Evolutionary conservation across 176 grass and related monocot genomes (phyloP), one percentile per base, ranked within the genome.

Genomic region (Olyra latifolia): DNA sequence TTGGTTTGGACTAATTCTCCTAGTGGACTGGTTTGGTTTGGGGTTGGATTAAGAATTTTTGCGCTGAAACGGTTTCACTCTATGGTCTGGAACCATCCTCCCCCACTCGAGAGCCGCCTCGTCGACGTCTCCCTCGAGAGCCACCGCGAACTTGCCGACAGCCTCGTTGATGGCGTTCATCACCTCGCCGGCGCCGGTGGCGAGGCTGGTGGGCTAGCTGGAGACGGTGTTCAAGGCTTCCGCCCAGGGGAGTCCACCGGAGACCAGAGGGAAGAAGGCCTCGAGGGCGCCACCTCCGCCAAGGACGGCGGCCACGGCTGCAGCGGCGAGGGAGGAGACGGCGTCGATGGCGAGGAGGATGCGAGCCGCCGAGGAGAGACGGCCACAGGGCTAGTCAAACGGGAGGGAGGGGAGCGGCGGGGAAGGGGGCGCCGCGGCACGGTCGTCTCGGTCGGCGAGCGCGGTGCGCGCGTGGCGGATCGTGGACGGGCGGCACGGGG

Each of bases 191-290:
- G 74, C 22, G n/a, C 41, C 77, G 27, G 23, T 8, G 12, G 69
- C 53, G 32, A 84, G 60, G 44, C 1, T 6, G 27, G 83, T 69
- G 64, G 89, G 55, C 24, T 87, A 80, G 25, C 13, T 58, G 50
- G 87, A 82, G 6, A 91, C 30, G n/a, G 89, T 73, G 80, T 93
- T 88, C 80, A 89, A 98, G 5, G 87, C 22, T 19, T 88, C 76
- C 0, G 80, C 83, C 95, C 95, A 95, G 2, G 80, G 69, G 82
- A 93, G 48, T 27, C 84, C 80, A 11, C 64, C 52, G 47, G 72
- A 35, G 54, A 91, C 62, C 0, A 57, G 24, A 7, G 73, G 58
- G 54, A 64, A 74, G 24, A 11, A 0, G 19, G 14, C 4, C 15
- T 7, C 0, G 24, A 30, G 15, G 10, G 8, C 3, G 1, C 43